These are phyloP conservation scores for Kluyveromyces nonfermentans DNA, from an alignment of 805 yeast genomes.

Conservation along the genomic window DNA sequence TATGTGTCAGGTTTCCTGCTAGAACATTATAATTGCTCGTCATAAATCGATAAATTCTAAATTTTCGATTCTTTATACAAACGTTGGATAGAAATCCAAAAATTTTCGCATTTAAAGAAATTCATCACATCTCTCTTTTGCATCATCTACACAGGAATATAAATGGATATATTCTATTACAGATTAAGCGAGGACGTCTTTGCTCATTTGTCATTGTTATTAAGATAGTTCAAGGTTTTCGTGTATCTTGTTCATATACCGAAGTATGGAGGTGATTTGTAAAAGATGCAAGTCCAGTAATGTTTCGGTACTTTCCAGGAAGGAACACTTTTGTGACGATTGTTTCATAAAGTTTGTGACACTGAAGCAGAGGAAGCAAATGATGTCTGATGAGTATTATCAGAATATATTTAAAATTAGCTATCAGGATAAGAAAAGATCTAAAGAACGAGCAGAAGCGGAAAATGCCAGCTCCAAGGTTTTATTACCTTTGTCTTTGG, in stretches of 20 bases:
- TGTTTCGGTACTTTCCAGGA: slow-evolving; percentile 21
- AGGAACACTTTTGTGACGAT: slow-evolving; percentile 24
- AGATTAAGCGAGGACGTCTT: too few relatives aligned
- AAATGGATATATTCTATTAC: too few relatives aligned
- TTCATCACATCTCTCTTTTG: not conserved
- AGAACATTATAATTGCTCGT: too few relatives aligned
- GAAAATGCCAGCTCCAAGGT: slow-evolving; percentile 37
- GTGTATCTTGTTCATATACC: not conserved
- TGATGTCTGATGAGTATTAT: slow-evolving; percentile 56
- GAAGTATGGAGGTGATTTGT: slow-evolving; percentile 6
- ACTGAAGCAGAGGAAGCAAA: slow-evolving; percentile 71
- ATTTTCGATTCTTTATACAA: not conserved
- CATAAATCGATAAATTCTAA: too few relatives aligned
- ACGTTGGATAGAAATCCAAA: not conserved
- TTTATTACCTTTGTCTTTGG: slow-evolving; percentile 57
- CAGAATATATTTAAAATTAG: slow-evolving; percentile 52
- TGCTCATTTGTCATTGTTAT: too few relatives aligned
- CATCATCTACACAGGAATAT: too few relatives aligned
- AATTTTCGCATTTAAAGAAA: not conserved
- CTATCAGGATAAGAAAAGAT: slow-evolving; percentile 20
- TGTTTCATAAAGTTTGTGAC: slow-evolving; percentile 70
- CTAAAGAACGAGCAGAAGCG: slow-evolving; percentile 13
- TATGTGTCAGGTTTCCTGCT: not conserved
- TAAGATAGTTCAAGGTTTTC: too few relatives aligned
- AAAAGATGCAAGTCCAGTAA: slow-evolving; percentile 16